Evolutionary conservation across 305 asterid genomes (phyloP), one percentile per base, ranked within the genome.

Genomic region (Fraxinus velutina): DNA sequence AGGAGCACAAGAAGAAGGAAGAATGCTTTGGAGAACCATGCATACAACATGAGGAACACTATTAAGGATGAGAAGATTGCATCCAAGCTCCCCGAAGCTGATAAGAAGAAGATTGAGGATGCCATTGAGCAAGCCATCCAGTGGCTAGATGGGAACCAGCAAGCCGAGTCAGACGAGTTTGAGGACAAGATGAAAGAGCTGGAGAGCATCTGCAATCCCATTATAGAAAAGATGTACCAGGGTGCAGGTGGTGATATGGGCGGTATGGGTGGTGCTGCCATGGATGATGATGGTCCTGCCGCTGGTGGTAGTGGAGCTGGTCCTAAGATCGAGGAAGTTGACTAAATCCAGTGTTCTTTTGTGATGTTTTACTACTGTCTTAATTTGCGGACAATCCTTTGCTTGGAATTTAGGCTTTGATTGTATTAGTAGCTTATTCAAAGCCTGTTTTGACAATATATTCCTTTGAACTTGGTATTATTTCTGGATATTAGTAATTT

Each of bases 21-120:
- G 92, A 91, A 93, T 66, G 87, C 94, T 0, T 34, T 91, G 83
- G 97, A 92, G 88, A 92, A 92, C 88, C 91, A 92, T 8, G 90
- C 95, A 0, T 93, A 93, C 91, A 93, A 93, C 91, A 93, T 91
- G 97, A 93, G 97, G 94, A 93, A 93, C 89, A 93, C 96, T 0
- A 57, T 93, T 3, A 92, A 92, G 87, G 97, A 93, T 7, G 96
- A 93, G 81, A 93, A 93, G 92, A 92, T 93, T 4, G 90, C 94
- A 4, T 89, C 96, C 12, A 93, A 92, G 82, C 90, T 93, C 4
- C 80, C 92, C 0, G 89, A 85, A 0, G 94, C 79, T 0, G 97
- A 93, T 19, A 93, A 90, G 93, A 90, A 92, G 88, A 92, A 90
- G 88, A 89, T 93, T 0, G 96, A 92, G 79, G 96, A 93, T 15